phyloP scores from a whole-genome alignment of 495 filamentous ascomycete genomes.

The Parathielavia appendiculata region DNA sequence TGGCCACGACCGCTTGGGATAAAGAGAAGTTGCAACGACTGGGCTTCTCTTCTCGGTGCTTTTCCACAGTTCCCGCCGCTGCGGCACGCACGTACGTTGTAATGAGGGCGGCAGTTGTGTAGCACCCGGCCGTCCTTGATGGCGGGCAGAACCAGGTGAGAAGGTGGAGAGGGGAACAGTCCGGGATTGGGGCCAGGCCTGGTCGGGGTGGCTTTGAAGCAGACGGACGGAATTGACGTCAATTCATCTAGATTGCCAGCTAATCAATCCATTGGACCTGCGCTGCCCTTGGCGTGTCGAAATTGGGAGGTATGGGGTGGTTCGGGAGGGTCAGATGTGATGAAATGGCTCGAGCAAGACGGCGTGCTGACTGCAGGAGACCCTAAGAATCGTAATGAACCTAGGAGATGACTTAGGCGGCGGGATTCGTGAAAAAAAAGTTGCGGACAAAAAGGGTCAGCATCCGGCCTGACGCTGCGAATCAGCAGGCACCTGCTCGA shows the following conservation, averaged over 20 bases:
- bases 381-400: not conserved
- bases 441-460: not conserved
- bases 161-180: constrained; percentile 14
- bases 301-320: constrained; percentile 16
- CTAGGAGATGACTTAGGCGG: not conserved
- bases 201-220: constrained; percentile 21
- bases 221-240: constrained; percentile 30
- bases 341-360: constrained; percentile 19
- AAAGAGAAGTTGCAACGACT: constrained; percentile 11
- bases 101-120: constrained; percentile 31
- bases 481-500: not conserved
- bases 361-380: constrained; percentile 4
- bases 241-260: constrained; percentile 35
- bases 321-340: constrained; percentile 48
- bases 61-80: constrained; percentile 24
- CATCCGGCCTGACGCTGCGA: not conserved
- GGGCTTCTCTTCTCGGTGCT: constrained; percentile 18
- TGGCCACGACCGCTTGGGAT: not conserved
- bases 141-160: constrained; percentile 27
- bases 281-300: constrained; percentile 27
- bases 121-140: constrained; percentile 25
- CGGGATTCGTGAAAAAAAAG: not conserved
- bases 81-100: constrained; percentile 19
- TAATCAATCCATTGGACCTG: constrained; percentile 31
- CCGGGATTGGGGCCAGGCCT: constrained; percentile 18